Percentiles rank a stretch among this genome's conserved stretches.
Conservation (phyloP, 768 basidiomycete genomes). For the Pleurotus tuber-regium region DNA sequence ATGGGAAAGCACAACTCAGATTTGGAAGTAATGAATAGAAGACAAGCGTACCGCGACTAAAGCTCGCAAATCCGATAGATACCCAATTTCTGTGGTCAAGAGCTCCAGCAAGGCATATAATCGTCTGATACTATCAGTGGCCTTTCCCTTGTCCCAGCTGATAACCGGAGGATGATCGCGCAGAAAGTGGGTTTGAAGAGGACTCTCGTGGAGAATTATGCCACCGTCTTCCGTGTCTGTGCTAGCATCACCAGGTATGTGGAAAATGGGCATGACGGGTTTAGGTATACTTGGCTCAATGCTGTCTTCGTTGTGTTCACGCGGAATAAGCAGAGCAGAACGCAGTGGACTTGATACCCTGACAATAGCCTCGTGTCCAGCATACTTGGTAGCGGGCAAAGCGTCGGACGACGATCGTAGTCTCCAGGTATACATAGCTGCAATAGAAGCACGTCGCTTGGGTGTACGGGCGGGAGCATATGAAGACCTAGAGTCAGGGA, state of each 20-base stretch:
- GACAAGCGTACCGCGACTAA: slow-evolving; percentile 61
- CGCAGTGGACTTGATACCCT: slow-evolving; percentile 1
- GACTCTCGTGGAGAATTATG: slow-evolving; percentile 4
- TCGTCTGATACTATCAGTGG: slow-evolving; percentile 46
- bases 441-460: slow-evolving; percentile 42
- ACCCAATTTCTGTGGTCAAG: slow-evolving; percentile 80
- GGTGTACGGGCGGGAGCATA: slow-evolving; percentile 25
- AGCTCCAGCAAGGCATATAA: slow-evolving; percentile 85
- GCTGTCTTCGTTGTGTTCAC: slow-evolving; percentile 1
- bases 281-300: slow-evolving; percentile 18
- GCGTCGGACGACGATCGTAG: slow-evolving; percentile 5
- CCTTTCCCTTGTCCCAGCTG: slow-evolving; percentile 24
- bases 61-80: slow-evolving; percentile 73
- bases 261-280: slow-evolving; percentile 25
- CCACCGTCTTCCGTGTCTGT: slow-evolving; percentile 29
- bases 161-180: not conserved
- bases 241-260: slow-evolving; percentile 24
- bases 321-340: not conserved
- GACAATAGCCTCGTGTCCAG: not conserved
- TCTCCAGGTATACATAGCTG: slow-evolving; percentile 25
- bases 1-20: slow-evolving; percentile 3
- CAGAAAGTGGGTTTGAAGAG: slow-evolving; percentile 23
- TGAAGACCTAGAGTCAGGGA: slow-evolving; percentile 37
- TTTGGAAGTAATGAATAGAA: not conserved
- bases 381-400: not conserved